Conservation (phyloP, 2,329 filamentous ascomycete species). For the Domatiomyces globalis region DNA sequence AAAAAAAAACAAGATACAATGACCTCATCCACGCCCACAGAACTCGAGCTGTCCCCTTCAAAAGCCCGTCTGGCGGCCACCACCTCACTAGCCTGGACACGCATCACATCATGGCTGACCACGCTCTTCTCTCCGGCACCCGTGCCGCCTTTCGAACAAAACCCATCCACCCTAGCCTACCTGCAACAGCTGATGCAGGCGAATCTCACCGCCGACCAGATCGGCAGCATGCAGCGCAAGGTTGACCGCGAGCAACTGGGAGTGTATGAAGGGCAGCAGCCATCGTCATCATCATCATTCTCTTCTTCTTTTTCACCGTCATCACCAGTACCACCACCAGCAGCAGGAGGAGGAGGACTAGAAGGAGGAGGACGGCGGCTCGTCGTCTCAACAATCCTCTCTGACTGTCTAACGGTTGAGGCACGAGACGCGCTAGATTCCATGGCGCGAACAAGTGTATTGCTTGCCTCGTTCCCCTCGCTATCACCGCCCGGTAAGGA, state of each 20-base stretch:
- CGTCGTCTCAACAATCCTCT: background rate
- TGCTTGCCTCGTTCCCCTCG: background rate
- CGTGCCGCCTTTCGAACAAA: conserved; percentile 68
- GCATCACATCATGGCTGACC: conserved; percentile 69
- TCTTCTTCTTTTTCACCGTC: background rate
- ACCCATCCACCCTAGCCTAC: conserved; percentile 50
- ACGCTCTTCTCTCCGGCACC: conserved; percentile 51
- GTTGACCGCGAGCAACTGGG: background rate
- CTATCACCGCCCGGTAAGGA: too few relatives aligned
- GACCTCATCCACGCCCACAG: background rate
- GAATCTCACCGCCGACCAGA: conserved; percentile 11
- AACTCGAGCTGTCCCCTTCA: conserved; percentile 43
- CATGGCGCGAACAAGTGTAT: background rate
- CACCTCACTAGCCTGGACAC: conserved; percentile 80
- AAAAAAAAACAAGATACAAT: background rate
- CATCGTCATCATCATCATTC: background rate
- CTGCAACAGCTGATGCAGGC: conserved; percentile 15
- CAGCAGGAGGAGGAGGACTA: background rate
- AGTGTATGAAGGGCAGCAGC: background rate
- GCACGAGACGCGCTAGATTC: conserved; percentile 18
- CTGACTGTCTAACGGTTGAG: conserved; percentile 26
- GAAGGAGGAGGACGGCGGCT: background rate
- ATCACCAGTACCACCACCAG: background rate
- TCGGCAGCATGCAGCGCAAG: background rate
- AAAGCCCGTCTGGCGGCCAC: conserved; percentile 62